Evolutionary conservation across 106 monocot genomes (phyloP), one percentile per base, ranked within the genome.

Genomic region (Dioscorea dumetorum): DNA sequence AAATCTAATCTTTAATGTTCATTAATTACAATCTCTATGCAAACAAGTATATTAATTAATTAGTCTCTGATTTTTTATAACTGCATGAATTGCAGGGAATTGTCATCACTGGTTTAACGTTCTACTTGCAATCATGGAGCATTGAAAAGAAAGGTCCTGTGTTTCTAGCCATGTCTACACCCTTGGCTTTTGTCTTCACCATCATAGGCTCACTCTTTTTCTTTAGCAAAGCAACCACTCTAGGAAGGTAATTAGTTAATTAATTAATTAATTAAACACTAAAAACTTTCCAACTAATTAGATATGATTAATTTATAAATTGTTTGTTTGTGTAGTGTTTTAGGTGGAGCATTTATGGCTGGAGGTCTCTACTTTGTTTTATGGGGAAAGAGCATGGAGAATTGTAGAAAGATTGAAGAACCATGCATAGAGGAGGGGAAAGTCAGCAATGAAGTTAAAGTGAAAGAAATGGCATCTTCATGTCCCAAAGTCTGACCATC

Each of bases 271-370:
- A 53, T 54, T 51, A 18, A 12, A 54, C 19, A 18, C 12, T 54
- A 54, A 54, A 16, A 8, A 3, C 54, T 18, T 16, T 54, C 5
- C 13, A 18, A 12, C 15, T 5, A n/a, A n/a, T n/a, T 54, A 54
- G 19, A 19, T 8, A 54, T 12, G 3, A 8, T 54, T 54, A 54
- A 15, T 54, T 54, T 19, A 15, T 49, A 17, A 3, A 22, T 23
- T 51, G 61, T 35, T 63, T 33, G 3, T 69, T n/a, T n/a, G n/a
- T 86, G 72, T 83, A 92, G 92, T 77, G 63, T 88, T 13, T 33
- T 92, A 31, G 88, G 92, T 58, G 88, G 80, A 20, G 48, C 80
- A 50, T 53, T 88, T 68, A 80, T 88, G 73, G 66, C 77, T n/a
- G 78, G 72, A 33, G 91, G 85, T 24, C 83, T 92, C 35, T 92